phyloP scores from a whole-genome alignment of 148 eudicot genomes.

The Rhododendron kiyosumense region DNA sequence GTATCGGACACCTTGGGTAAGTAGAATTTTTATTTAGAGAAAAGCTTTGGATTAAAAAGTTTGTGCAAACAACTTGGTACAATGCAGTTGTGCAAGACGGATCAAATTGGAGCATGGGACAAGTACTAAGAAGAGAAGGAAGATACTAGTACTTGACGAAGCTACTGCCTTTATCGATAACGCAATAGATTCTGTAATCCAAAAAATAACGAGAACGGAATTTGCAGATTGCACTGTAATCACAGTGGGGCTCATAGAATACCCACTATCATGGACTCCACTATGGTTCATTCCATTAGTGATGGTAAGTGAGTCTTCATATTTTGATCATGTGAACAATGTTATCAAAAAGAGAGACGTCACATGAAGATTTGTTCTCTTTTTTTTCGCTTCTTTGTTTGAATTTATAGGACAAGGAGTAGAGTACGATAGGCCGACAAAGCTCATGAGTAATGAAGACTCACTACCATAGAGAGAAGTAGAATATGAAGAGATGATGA shows the following conservation, averaged over 20 bases:
- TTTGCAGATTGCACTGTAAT: slow-evolving; percentile 43
- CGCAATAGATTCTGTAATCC: slow-evolving; percentile 41
- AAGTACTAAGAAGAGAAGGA: slow-evolving; percentile 35
- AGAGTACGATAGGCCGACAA: too few species aligned
- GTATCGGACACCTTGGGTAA: slow-evolving; percentile 48
- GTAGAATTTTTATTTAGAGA: too few species aligned
- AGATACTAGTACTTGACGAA: slow-evolving; percentile 51
- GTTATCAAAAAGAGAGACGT: too few species aligned
- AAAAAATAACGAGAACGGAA: slow-evolving; percentile 41
- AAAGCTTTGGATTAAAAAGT: not conserved
- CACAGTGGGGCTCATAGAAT: not conserved
- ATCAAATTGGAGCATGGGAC: slow-evolving; percentile 65
- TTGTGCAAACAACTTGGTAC: not conserved
- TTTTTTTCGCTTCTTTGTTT: too few species aligned
- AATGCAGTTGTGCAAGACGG: slow-evolving; percentile 50
- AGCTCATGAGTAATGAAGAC: too few species aligned
- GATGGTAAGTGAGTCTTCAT: slow-evolving; percentile 28
- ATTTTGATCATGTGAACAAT: too few species aligned
- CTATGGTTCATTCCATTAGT: slow-evolving; percentile 39
- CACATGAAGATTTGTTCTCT: too few species aligned
- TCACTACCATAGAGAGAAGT: too few species aligned
- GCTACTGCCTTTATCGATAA: slow-evolving; percentile 60
- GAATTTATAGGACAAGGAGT: too few species aligned
- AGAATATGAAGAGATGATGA: too few species aligned
- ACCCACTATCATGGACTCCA: slow-evolving; percentile 57